Percentiles rank a stretch among this genome's conserved stretches.
These are phyloP conservation scores for Trichoderma parareesei DNA, from an alignment of 495 filamentous ascomycete species.

Conservation along the genomic window DNA sequence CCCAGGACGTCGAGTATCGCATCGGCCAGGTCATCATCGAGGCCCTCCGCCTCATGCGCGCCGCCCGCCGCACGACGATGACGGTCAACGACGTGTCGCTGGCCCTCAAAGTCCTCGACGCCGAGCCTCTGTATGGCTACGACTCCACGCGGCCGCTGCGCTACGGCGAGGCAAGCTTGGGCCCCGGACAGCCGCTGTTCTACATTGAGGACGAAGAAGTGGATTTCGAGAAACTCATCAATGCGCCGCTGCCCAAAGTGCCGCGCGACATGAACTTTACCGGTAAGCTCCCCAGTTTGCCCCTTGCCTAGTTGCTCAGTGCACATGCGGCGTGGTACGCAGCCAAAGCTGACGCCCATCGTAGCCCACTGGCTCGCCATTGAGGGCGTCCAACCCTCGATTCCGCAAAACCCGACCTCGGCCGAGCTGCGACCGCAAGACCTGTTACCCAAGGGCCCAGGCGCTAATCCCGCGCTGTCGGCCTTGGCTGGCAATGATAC, in stretches of 20 bases:
- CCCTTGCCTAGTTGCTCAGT: too few relatives aligned
- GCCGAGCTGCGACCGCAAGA: slow-evolving; percentile 72
- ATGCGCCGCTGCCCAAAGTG: slow-evolving; percentile 87
- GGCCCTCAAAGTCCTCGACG: slow-evolving; percentile 75
- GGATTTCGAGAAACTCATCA: slow-evolving; percentile 97
- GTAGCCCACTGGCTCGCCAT: slow-evolving; percentile 91
- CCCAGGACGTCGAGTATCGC: slow-evolving; percentile 91
- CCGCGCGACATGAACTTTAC: slow-evolving; percentile 90
- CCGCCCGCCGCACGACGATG: slow-evolving; percentile 71
- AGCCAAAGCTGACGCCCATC: background rate
- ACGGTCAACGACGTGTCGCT: slow-evolving; percentile 79
- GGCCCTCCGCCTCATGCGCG: slow-evolving; percentile 90
- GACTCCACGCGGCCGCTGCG: slow-evolving; percentile 77
- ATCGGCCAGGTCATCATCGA: slow-evolving; percentile 87
- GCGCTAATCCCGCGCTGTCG: slow-evolving; percentile 71
- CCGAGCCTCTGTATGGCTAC: slow-evolving; percentile 93
- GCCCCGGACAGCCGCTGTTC: slow-evolving; percentile 90
- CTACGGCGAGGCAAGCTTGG: slow-evolving; percentile 89
- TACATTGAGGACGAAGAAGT: slow-evolving; percentile 98
- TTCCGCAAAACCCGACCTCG: slow-evolving; percentile 88
- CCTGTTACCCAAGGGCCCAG: slow-evolving; percentile 78
- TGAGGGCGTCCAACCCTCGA: slow-evolving; percentile 91
- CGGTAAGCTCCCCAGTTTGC: slow-evolving; percentile 38
- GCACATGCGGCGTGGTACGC: background rate
- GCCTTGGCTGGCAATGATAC: slow-evolving; percentile 78